These are phyloP conservation scores for Boletellus emodensis DNA, from an alignment of 768 basidiomycete species.

Conservation along the genomic window DNA sequence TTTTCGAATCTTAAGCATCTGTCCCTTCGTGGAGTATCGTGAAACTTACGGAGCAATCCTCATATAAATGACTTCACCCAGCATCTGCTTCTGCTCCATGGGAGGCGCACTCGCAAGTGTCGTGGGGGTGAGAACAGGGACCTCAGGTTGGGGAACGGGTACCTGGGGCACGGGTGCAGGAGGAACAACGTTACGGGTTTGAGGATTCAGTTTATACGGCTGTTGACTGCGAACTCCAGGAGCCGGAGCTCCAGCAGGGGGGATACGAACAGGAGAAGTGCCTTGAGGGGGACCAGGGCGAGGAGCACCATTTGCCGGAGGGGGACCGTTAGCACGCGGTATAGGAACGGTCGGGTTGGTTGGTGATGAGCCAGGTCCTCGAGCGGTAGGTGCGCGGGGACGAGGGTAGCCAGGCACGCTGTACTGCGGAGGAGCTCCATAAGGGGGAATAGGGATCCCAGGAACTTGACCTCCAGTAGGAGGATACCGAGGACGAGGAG, in stretches of 20 bases:
- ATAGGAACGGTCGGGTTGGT: constrained; percentile 57
- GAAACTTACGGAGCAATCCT: constrained; percentile 69
- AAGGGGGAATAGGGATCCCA: constrained; percentile 77
- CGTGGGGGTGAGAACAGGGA: constrained; percentile 59
- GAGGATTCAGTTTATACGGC: constrained; percentile 31
- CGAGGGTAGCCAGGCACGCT: constrained; percentile 66
- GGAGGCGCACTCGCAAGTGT: constrained; percentile 56
- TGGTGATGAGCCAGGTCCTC: constrained; percentile 69
- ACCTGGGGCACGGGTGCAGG: constrained; percentile 32
- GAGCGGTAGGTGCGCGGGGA: constrained; percentile 57
- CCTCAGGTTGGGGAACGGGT: constrained; percentile 45
- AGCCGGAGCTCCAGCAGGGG: constrained; percentile 45
- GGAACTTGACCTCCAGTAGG: constrained; percentile 65
- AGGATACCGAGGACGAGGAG: constrained; percentile 81
- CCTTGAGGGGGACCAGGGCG: constrained; percentile 43
- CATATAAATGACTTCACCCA: constrained; percentile 96
- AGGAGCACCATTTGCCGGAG: constrained; percentile 50
- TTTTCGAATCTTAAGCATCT: constrained; percentile 11
- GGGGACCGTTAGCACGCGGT: constrained; percentile 58
- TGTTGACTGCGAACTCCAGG: constrained; percentile 35
- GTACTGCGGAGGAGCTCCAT: constrained; percentile 76
- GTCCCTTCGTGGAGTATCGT: background rate
- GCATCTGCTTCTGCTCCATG: constrained; percentile 97
- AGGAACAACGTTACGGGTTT: constrained; percentile 35
- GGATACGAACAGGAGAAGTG: constrained; percentile 41